Base-by-base conservation (phyloP, 805 yeast genomes). In the Saccharomycopsis capsularis region DNA sequence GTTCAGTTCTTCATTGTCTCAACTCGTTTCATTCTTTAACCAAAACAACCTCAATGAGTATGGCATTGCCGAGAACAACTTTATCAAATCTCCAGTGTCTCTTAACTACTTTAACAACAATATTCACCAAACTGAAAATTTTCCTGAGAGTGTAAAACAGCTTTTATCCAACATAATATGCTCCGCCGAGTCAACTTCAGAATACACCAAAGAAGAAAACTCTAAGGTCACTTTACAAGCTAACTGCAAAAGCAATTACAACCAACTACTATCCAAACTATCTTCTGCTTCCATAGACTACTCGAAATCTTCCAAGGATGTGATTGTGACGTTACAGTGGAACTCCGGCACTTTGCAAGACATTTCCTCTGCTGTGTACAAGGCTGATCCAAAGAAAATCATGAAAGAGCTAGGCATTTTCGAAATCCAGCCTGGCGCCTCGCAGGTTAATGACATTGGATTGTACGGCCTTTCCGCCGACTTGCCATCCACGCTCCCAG, bases 351-450 rank as follows among this genome's bases (percentile, higher is more conserved):
- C 49, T 19, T 34, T 51, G 16, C 22, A 22, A 16, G 37, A 44
- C 29, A 42, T 38, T n/a, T 21, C n/a, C 5, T 32, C 51, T 13
- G 42, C 47, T 16, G 21, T 48, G 11, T 41, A 24, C 32, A 45
- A 44, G 16, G 15, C 46, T n/a, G 27, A 23, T 15, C 5, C 16
- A 18, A 25, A 35, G 11, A 22, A 19, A 15, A 7, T n/a, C 25
- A 40, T 29, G 2, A 32, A 37, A 24, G 56, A 53, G 37, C 19
- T 53, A 9, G 56, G 56, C 9, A 24, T 53, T 16, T 53, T 53
- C 36, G 44, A 44, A 23, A 45, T 53, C 18, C 52, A 50, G 24
- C 40, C 22, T 19, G 15, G 36, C 9, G 46, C 51, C 9, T 53
- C 56, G 11, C 41, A 18, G 29, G 46, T 48, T 4, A 45, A 44